Evolutionary conservation across 2,329 filamentous ascomycete genomes (phyloP).

Genomic region (Neopestalotiopsis sp.): DNA sequence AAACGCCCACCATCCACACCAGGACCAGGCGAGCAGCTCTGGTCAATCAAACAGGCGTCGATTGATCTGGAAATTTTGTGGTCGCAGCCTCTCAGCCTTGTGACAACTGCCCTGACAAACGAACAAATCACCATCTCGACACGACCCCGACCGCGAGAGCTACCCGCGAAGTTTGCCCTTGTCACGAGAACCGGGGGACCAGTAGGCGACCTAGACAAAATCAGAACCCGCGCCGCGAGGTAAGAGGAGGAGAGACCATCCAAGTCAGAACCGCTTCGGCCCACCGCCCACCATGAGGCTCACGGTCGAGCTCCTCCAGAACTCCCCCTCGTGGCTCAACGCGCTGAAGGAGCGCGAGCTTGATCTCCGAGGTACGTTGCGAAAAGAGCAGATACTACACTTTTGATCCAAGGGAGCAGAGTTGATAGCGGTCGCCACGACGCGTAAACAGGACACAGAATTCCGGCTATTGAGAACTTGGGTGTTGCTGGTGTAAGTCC

Average conservation of each 20-base stretch:
- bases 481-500: constrained; percentile 85
- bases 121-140: neutral
- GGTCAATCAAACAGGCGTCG: neutral
- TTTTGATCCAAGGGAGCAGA: constrained; percentile 65
- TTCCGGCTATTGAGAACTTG: constrained; percentile 96
- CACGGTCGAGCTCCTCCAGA: constrained; percentile 91
- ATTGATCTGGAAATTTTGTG: constrained; percentile 9
- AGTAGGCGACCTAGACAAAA: neutral
- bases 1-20: neutral
- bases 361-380: constrained; percentile 95
- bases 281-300: constrained; percentile 74
- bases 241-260: constrained; percentile 9
- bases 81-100: constrained; percentile 10
- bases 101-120: neutral
- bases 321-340: constrained; percentile 97
- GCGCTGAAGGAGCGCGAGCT: constrained; percentile 98
- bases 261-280: neutral
- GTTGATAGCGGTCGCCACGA: constrained; percentile 77
- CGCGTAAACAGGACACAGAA: constrained; percentile 86
- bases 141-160: neutral
- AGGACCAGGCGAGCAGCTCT: neutral
- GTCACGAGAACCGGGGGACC: neutral
- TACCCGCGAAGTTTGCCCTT: neutral
- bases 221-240: neutral
- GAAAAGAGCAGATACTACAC: constrained; percentile 98